Evolutionary conservation across 768 basidiomycete genomes (phyloP).

Genomic region (Suillus alpinus): DNA sequence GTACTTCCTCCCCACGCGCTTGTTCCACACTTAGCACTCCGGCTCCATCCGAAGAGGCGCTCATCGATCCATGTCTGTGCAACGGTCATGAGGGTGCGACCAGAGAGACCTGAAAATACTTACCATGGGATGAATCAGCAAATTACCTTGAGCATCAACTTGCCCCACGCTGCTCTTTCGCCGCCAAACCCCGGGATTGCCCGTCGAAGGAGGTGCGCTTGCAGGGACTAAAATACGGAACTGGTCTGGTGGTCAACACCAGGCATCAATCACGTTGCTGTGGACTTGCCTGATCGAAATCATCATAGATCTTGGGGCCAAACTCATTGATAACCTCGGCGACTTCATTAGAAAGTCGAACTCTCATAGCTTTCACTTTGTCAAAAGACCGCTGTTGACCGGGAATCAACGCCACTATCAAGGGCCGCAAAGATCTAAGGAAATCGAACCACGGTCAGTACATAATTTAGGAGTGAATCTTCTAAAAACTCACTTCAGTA

Average conservation of each 20-base stretch:
- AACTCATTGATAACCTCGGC: conserved; percentile 83
- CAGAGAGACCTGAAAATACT: conserved; percentile 28
- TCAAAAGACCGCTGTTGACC: conserved; percentile 83
- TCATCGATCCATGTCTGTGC: conserved; percentile 85
- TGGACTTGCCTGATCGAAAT: conserved; percentile 72
- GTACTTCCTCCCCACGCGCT: conserved; percentile 77
- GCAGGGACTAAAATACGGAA: conserved; percentile 80
- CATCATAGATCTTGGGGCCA: conserved; percentile 81
- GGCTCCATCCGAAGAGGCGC: conserved; percentile 89
- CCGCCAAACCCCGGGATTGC: conserved; percentile 71
- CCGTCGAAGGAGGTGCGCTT: conserved; percentile 76
- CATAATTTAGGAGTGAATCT: background rate
- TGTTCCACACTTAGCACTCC: conserved; percentile 73
- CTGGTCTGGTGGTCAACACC: conserved; percentile 33
- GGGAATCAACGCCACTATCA: conserved; percentile 84
- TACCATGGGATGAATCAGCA: conserved; percentile 85
- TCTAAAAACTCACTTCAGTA: conserved; percentile 73
- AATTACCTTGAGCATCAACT: conserved; percentile 81
- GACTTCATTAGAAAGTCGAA: conserved; percentile 78
- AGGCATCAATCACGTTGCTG: background rate
- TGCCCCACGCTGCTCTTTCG: conserved; percentile 79
- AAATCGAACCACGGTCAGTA: conserved; percentile 3
- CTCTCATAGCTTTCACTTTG: conserved; percentile 69
- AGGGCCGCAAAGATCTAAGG: conserved; percentile 82
- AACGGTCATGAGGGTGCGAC: conserved; percentile 1